Evolutionary conservation across 192 early-diverging fungal species (phyloP), one percentile per base, ranked within the genome.

Genomic region (Umbelopsis vinacea): DNA sequence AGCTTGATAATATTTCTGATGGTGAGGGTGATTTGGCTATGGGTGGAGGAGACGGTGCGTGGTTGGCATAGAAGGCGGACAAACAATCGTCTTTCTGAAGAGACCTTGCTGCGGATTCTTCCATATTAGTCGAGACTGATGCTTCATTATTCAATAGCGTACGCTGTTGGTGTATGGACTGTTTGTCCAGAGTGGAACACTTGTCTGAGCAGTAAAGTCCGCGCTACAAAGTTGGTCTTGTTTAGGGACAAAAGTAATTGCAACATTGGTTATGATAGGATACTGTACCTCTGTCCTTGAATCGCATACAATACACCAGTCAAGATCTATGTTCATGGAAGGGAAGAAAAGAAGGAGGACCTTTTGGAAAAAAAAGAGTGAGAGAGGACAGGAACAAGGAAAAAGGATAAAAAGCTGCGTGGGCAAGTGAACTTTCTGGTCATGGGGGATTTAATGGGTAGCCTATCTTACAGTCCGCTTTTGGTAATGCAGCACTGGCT

Each of bases 171-270:
- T 29, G 29, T 29, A 29, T 63, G 33, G 57, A 2, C 33, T 63
- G 57, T 63, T 63, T 63, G 57, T 63, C 57, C 57, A 29, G 57
- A 63, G 29, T 63, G 57, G 57, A 63, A 63, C 57, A 63, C 57
- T 63, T 63, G 57, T 63, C 26, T 63, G 57, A 63, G 57, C 57
- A 63, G 17, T 63, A 63, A 19, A 63, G 57, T n/a, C 57, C 57
- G 17, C 57, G 57, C 57, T 63, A 35, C 17, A 37, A 11, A 37
- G 17, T 35, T 29, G 14, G 11, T 35, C 12, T 14, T 17, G 19
- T 15, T 63, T 37, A 63, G 57, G 33, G 23, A 29, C 57, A 37
- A 26, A 11, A n/a, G n/a, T n/a, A 35, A 6, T 14, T 15, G 12
- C 23, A 26, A 63, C 2, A 35, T 29, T 4, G 26, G 6, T 19